Evolutionary conservation across 2,329 filamentous ascomycete species (phyloP).

Genomic region (Beauveria sp.): DNA sequence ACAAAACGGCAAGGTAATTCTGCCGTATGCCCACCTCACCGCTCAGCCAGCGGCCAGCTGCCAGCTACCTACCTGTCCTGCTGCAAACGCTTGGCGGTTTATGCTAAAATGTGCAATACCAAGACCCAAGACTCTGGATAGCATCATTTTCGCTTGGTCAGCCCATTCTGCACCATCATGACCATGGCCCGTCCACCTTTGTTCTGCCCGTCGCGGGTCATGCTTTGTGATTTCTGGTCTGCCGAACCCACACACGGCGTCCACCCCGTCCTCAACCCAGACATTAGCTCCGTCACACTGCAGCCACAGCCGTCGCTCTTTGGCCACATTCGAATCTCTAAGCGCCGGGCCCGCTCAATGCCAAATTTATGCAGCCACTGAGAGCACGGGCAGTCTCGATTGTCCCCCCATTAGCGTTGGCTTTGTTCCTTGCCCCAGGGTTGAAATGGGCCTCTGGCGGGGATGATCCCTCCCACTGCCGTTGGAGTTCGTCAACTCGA

Average conservation of each 20-base stretch:
- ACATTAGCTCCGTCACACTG: slow-evolving; percentile 12
- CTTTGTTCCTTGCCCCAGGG: slow-evolving; percentile 1
- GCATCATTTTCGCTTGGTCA: not conserved
- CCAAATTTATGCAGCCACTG: slow-evolving; percentile 24
- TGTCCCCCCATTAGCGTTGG: slow-evolving; percentile 19
- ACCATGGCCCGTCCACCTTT: not conserved
- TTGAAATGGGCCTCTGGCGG: not conserved
- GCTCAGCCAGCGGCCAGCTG: not conserved
- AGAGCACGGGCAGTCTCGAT: slow-evolving; percentile 13
- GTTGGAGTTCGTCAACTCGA: not conserved
- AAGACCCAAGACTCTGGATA: not conserved
- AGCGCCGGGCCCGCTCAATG: slow-evolving; percentile 19
- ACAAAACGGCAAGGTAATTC: not conserved
- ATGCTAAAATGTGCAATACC: not conserved
- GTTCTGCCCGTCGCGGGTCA: not conserved
- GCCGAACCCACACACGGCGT: not conserved
- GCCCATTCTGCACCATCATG: not conserved
- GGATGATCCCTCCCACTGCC: not conserved
- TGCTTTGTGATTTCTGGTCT: not conserved
- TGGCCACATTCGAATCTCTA: slow-evolving; percentile 14
- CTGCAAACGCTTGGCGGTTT: not conserved
- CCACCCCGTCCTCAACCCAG: slow-evolving; percentile 4
- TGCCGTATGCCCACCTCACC: not conserved
- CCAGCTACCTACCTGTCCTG: not conserved
- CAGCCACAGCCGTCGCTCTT: slow-evolving; percentile 10